These are phyloP conservation scores for Cyclotella atomus DNA, from an alignment of 108 stramenopile genomes.

Conservation along the genomic window DNA sequence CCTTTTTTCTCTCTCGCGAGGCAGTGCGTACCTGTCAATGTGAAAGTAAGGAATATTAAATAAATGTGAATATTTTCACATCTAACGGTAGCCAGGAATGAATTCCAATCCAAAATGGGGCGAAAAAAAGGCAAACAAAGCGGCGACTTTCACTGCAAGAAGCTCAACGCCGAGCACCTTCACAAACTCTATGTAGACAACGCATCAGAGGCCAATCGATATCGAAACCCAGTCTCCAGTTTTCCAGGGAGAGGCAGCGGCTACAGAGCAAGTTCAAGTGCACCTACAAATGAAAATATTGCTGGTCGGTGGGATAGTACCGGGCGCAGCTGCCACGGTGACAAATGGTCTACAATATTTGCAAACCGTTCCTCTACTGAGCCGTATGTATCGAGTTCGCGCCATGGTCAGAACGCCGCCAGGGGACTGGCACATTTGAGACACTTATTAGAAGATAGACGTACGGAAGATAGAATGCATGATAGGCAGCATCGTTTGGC, in stretches of 20 bases:
- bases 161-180: constrained; percentile 17
- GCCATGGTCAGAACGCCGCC: background rate
- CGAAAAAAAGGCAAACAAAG: constrained; percentile 45
- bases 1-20: no score
- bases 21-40: no score
- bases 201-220: constrained; percentile 30
- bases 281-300: background rate
- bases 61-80: no score
- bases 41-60: no score
- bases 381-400: background rate
- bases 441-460: constrained; percentile 36
- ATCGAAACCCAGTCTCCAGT: constrained; percentile 29
- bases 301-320: constrained; percentile 12
- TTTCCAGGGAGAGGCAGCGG: background rate
- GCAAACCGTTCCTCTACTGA: background rate
- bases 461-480: constrained; percentile 37
- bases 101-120: constrained; percentile 30
- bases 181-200: constrained; percentile 29
- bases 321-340: constrained; percentile 15
- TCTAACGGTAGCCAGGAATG: no score
- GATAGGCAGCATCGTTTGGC: constrained; percentile 33
- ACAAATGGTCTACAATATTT: constrained; percentile 45
- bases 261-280: constrained; percentile 10
- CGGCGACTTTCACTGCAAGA: constrained; percentile 28
- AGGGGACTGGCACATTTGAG: constrained; percentile 29